Conservation (phyloP, 1,284 basidiomycete genomes). For the Ceratobasidium theobromae region DNA sequence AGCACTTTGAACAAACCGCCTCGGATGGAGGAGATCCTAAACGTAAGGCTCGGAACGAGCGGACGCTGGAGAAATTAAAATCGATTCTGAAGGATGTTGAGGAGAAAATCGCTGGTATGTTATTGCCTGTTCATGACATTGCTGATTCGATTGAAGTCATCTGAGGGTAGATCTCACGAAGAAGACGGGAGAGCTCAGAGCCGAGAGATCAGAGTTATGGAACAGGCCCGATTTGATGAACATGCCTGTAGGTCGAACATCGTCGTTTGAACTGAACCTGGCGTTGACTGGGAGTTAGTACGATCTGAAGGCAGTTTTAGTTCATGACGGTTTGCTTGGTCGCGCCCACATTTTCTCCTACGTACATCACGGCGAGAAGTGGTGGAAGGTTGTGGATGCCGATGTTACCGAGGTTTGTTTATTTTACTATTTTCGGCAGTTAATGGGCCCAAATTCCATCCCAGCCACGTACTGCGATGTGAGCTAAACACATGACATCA, state of each 20-base stretch:
- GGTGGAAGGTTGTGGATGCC: slow-evolving; percentile 80
- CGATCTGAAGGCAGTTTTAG: slow-evolving; percentile 69
- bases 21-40: slow-evolving; percentile 50
- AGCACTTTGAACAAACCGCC: slow-evolving; percentile 70
- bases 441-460: no score
- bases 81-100: slow-evolving; percentile 55
- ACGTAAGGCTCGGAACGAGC: slow-evolving; percentile 50
- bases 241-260: slow-evolving; percentile 51
- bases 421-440: neutral
- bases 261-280: neutral
- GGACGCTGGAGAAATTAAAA: slow-evolving; percentile 53
- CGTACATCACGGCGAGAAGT: slow-evolving; percentile 55
- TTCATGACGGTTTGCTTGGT: slow-evolving; percentile 72
- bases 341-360: slow-evolving; percentile 74
- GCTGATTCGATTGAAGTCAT: neutral
- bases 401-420: slow-evolving; percentile 59
- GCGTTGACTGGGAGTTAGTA: slow-evolving; percentile 51
- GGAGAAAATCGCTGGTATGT: slow-evolving; percentile 55
- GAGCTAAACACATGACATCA: no score
- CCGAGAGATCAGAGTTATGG: slow-evolving; percentile 51
- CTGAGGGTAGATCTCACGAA: slow-evolving; percentile 54
- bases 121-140: neutral
- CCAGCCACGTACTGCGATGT: no score
- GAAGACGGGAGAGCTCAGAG: slow-evolving; percentile 50
- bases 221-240: slow-evolving; percentile 63